Conservation (phyloP, 306 rosid genomes). For the Castanopsis chinensis region DNA sequence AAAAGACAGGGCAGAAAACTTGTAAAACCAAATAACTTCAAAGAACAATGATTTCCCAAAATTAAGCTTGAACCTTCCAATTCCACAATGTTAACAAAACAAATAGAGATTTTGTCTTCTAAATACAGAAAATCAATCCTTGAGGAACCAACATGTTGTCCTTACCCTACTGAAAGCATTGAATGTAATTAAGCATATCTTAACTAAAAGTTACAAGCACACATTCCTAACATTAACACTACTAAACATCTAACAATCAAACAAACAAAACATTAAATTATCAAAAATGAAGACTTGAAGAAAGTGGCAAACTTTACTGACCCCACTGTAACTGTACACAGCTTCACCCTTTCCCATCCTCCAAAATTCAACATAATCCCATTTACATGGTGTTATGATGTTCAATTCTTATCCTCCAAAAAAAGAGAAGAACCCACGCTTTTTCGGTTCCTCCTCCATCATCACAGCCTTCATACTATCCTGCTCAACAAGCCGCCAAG, state of each 20-base stretch:
- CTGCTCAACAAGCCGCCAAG: conserved; percentile 98
- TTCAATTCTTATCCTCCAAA: conserved; percentile 57
- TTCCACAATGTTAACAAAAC: neutral
- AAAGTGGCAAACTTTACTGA: conserved; percentile 21
- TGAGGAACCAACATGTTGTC: neutral
- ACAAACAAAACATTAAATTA: conserved; percentile 19
- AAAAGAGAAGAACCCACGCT: conserved; percentile 89
- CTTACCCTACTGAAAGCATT: neutral
- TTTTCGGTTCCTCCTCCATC: conserved; percentile 88
- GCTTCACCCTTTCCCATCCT: neutral
- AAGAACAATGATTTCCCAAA: neutral
- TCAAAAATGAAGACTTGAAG: neutral
- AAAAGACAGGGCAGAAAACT: neutral
- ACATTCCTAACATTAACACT: neutral
- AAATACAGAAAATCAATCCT: conserved; percentile 17
- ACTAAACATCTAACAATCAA: conserved; percentile 15
- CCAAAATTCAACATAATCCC: neutral
- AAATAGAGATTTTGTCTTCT: neutral
- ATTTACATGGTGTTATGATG: neutral
- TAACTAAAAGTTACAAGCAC: neutral
- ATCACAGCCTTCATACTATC: conserved; percentile 92
- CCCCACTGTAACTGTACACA: conserved; percentile 55
- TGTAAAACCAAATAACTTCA: neutral
- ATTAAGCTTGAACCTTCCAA: neutral
- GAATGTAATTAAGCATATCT: neutral